A percentile compares a stretch with the other conserved stretches of the same genome.
These are phyloP conservation scores for Roridomyces roridus DNA, from an alignment of 768 basidiomycete species.

Conservation along the genomic window DNA sequence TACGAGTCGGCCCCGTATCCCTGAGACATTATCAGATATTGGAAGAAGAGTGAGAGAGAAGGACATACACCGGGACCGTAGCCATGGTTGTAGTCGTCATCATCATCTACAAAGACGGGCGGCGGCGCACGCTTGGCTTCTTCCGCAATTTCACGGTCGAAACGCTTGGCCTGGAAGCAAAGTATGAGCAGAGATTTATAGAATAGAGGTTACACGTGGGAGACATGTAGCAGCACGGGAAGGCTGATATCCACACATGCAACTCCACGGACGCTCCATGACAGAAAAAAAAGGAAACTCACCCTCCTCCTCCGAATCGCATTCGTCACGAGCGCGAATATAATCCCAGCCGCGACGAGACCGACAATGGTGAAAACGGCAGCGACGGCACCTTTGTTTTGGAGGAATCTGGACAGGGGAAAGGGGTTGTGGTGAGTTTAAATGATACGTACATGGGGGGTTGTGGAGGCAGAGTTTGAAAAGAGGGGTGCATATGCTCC, in stretches of 20 bases:
- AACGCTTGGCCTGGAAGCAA: constrained; percentile 43
- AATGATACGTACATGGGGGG: neutral
- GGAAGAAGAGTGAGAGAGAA: neutral
- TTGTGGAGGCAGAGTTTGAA: neutral
- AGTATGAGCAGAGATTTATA: neutral
- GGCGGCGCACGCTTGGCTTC: constrained; percentile 50
- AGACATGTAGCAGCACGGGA: too few relatives aligned
- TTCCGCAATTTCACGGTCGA: constrained; percentile 60
- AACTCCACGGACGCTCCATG: neutral
- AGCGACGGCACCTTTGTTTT: constrained; percentile 57
- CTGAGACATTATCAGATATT: constrained; percentile 16
- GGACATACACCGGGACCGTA: neutral
- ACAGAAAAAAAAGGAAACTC: neutral
- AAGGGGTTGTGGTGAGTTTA: constrained; percentile 2
- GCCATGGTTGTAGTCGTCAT: constrained; percentile 29
- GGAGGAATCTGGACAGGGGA: constrained; percentile 52
- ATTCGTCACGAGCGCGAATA: constrained; percentile 43
- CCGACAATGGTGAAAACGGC: constrained; percentile 60
- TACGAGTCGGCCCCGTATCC: constrained; percentile 5
- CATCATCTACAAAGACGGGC: constrained; percentile 48
- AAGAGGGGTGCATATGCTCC: neutral
- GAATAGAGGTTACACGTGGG: neutral
- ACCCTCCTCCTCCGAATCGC: constrained; percentile 46
- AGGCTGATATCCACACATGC: too few relatives aligned
- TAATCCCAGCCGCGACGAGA: constrained; percentile 46